Evolutionary conservation across 768 basidiomycete genomes (phyloP).

Genomic region (Aureoboletus auriporus): DNA sequence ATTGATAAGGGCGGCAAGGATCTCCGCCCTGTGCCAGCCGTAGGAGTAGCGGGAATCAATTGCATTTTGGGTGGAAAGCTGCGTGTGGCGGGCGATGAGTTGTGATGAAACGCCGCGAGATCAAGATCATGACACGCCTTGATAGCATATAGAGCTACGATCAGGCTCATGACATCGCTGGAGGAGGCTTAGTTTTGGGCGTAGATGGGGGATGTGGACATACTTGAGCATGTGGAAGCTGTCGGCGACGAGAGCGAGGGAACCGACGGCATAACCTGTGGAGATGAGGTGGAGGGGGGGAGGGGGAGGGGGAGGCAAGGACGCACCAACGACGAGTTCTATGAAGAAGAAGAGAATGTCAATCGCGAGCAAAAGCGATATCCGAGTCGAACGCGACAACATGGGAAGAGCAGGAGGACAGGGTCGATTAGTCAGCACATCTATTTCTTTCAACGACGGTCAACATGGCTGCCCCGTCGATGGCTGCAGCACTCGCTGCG

Average conservation of each 20-base stretch:
- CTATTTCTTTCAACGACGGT: neutral
- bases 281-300: slow-evolving; percentile 5
- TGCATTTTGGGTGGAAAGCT: slow-evolving; percentile 63
- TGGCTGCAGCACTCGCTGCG: slow-evolving; percentile 91
- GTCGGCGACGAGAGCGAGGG: slow-evolving; percentile 92
- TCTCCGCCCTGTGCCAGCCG: slow-evolving; percentile 99
- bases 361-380: slow-evolving; percentile 74
- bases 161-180: slow-evolving; percentile 94
- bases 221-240: slow-evolving; percentile 99
- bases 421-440: slow-evolving; percentile 20
- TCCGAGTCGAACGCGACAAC: slow-evolving; percentile 68
- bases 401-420: slow-evolving; percentile 14
- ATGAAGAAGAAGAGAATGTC: slow-evolving; percentile 86
- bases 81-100: slow-evolving; percentile 6
- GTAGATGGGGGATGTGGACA: slow-evolving; percentile 22
- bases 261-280: slow-evolving; percentile 91
- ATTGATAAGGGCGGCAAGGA: slow-evolving; percentile 91
- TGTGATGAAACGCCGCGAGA: slow-evolving; percentile 3
- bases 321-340: slow-evolving; percentile 74
- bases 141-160: slow-evolving; percentile 95
- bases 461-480: slow-evolving; percentile 71
- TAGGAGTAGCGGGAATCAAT: slow-evolving; percentile 84
- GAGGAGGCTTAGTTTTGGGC: slow-evolving; percentile 6
- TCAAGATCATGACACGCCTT: slow-evolving; percentile 41
- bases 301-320: slow-evolving; percentile 8